Percentiles rank a stretch among this genome's conserved stretches.
Conservation (phyloP, 257 asterid genomes). For the Gentiana macrophylla region DNA sequence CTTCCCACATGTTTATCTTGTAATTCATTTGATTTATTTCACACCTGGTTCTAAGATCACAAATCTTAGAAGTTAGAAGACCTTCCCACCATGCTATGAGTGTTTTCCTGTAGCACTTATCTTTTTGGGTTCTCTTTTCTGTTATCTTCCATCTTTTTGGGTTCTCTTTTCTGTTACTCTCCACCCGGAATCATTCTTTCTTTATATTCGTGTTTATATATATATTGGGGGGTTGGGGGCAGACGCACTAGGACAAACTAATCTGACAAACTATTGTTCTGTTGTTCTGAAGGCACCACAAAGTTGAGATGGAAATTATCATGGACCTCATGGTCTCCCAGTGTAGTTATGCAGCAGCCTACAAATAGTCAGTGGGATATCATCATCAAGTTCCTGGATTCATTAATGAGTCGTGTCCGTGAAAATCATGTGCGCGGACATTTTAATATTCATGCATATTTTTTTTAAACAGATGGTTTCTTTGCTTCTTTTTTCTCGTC, state of each 20-base stretch:
- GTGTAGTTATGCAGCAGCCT: conserved; percentile 56
- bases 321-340: conserved; percentile 46
- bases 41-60: no score
- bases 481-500: neutral
- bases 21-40: no score
- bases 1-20: no score
- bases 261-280: neutral
- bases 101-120: no score
- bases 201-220: neutral
- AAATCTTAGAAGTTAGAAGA: no score
- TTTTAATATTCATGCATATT: neutral
- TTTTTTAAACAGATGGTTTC: neutral
- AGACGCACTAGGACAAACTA: neutral
- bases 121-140: no score
- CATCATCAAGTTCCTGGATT: conserved; percentile 87
- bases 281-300: conserved; percentile 64
- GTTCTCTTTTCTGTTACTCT: no score
- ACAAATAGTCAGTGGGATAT: conserved; percentile 90
- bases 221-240: neutral
- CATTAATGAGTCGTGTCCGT: conserved; percentile 61
- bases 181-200: neutral
- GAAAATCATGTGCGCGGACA: conserved; percentile 52
- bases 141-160: no score
- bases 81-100: no score
- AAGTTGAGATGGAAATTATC: conserved; percentile 60